Evolutionary conservation across 257 asterid genomes (phyloP).

Genomic region (Ajuga chamaepitys): DNA sequence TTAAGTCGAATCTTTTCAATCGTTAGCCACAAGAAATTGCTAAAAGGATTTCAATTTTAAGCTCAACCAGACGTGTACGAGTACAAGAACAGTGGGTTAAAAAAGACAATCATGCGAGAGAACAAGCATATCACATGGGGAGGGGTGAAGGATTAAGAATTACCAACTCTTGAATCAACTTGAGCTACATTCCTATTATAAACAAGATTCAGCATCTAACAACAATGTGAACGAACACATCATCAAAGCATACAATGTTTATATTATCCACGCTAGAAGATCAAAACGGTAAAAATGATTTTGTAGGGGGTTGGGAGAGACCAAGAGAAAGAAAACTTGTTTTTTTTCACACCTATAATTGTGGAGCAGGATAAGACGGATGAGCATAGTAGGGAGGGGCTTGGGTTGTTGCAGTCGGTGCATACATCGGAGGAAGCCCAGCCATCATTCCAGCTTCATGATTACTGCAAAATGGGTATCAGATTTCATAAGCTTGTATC

Average conservation of each 20-base stretch:
- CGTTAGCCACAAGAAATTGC: too few relatives aligned
- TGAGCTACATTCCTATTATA: background rate
- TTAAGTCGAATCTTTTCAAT: too few relatives aligned
- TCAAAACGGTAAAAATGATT: background rate
- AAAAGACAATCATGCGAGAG: too few relatives aligned
- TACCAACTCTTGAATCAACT: background rate
- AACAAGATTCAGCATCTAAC: constrained; percentile 1
- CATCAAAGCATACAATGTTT: background rate
- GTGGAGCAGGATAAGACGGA: constrained; percentile 41
- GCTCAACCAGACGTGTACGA: too few relatives aligned
- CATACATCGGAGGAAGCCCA: constrained; percentile 23
- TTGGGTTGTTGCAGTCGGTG: constrained; percentile 29
- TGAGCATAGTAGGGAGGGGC: constrained; percentile 42
- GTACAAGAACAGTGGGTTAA: too few relatives aligned
- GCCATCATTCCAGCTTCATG: constrained; percentile 37
- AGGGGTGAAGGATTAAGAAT: too few relatives aligned
- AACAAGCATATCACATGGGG: too few relatives aligned
- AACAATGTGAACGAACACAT: background rate
- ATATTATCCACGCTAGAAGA: background rate
- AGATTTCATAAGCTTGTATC: background rate
- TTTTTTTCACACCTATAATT: constrained; percentile 20
- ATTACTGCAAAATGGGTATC: constrained; percentile 30
- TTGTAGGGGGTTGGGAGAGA: background rate
- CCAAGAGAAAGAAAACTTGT: background rate
- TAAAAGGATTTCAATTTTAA: too few relatives aligned